Evolutionary conservation across 2,329 filamentous ascomycete species (phyloP).

Genomic region (Aschersonia sp.): DNA sequence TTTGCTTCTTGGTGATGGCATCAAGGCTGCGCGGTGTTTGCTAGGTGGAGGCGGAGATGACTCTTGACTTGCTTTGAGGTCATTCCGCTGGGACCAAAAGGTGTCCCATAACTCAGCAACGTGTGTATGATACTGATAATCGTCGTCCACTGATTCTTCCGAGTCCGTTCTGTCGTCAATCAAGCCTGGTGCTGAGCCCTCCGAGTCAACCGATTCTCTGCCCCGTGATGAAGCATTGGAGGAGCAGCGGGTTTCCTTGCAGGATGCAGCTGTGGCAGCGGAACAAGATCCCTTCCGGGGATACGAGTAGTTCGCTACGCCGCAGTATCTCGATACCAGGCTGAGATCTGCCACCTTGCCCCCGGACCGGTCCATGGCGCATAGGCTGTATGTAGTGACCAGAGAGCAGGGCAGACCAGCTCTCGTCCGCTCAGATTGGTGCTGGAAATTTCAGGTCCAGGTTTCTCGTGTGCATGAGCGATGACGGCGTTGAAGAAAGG

Average conservation of each 20-base stretch:
- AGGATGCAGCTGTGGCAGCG: not conserved
- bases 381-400: not conserved
- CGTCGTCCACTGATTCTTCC: conserved; percentile 34
- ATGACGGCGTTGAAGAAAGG: no score
- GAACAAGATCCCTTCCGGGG: conserved; percentile 14
- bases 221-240: conserved; percentile 1
- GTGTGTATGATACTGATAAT: conserved; percentile 31
- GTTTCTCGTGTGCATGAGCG: no score
- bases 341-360: conserved; percentile 22
- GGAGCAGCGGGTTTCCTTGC: conserved; percentile 1
- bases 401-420: no score
- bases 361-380: conserved; percentile 18
- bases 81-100: conserved; percentile 23
- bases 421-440: no score
- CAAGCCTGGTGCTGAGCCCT: conserved; percentile 31
- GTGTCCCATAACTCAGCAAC: conserved; percentile 34
- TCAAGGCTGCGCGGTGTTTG: conserved; percentile 17
- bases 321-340: conserved; percentile 23
- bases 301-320: conserved; percentile 26
- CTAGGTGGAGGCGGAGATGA: conserved; percentile 5
- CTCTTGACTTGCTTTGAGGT: not conserved
- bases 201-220: conserved; percentile 23
- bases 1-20: conserved; percentile 13
- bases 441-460: no score
- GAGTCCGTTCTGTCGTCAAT: conserved; percentile 36